Evolutionary conservation across 1,139 yeast species (phyloP), one percentile per base, ranked within the genome.

Genomic region (Kurtzmaniella quercitrusa): DNA sequence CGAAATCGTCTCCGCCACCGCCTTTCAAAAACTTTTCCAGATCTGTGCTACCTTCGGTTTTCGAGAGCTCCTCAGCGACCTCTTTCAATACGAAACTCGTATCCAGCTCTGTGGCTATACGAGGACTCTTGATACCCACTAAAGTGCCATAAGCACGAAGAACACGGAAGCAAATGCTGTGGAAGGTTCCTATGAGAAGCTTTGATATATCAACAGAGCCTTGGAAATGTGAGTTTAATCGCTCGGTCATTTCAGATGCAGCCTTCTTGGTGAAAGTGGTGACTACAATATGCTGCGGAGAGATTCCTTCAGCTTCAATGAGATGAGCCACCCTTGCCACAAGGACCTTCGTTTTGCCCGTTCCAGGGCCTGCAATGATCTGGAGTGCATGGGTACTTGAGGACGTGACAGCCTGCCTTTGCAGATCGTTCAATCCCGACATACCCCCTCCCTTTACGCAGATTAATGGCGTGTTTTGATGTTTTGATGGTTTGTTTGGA

Each of bases 241-340:
- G 66, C 39, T 78, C 82, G 14, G 70, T 66, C 86, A 91, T 84
- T 61, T 91, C 97, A 43, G 72, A 75, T 2, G 97, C 95, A 0
- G 97, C 97, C 52, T 84, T 85, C 57, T 87, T 87, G 16, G 97
- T 90, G 63, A 91, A 91, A 0, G 97, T 90, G 11, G 96, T 88
- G 21, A 90, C 93, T 3, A 91, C 75, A 36, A 91, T 75, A 39
- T 75, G 65, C 25, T 73, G 69, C 0, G 96, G 90, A 1, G 70
- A 63, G 1, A 83, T 62, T 2, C 69, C 57, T 33, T 79, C 75
- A 10, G 73, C 63, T 2, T 79, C 51, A 19, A 88, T 55, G 31
- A 90, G 66, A 56, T 81, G 77, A 0, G 94, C 94, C 8, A 89
- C 94, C 39, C 96, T 70, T 1, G 90, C 73, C 0, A 88, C 81